phyloP scores from a whole-genome alignment of 2,329 filamentous ascomycete species.

The Verticillium isaacii region DNA sequence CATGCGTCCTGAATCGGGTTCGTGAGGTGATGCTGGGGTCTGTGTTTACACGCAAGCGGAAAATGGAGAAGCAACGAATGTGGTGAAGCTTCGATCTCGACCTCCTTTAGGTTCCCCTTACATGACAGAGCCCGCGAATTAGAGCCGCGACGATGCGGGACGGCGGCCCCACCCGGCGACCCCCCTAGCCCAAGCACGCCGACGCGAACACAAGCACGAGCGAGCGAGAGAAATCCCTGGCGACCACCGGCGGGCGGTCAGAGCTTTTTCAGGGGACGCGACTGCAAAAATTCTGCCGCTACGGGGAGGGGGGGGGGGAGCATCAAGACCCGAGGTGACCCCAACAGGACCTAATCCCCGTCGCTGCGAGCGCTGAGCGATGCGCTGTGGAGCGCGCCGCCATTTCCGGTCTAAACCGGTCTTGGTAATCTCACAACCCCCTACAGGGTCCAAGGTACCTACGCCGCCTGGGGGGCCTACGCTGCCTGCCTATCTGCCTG shows the following conservation, averaged over 20 bases:
- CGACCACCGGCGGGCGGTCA: neutral
- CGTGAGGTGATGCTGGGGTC: neutral
- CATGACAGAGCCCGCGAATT: neutral
- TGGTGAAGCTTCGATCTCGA: neutral
- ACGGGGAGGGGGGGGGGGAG: too few relatives aligned
- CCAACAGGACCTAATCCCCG: neutral
- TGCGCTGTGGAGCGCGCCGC: neutral
- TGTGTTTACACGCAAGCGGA: neutral
- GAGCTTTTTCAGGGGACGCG: neutral
- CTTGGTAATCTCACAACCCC: neutral
- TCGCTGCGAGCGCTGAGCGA: neutral
- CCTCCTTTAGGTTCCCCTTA: neutral
- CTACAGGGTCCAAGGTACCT: neutral
- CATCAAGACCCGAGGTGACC: neutral
- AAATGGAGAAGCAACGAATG: neutral
- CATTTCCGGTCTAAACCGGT: neutral
- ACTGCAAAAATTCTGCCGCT: neutral
- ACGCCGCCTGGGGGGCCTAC: too few relatives aligned
- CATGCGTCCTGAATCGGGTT: neutral
- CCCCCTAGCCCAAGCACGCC: neutral
- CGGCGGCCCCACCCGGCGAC: neutral
- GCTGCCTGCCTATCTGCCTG: too few relatives aligned
- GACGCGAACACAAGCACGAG: too few relatives aligned
- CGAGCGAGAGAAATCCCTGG: neutral
- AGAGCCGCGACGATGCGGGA: neutral